Conservation (phyloP, 129 eudicot genomes). For the Scalesia atractyloides region DNA sequence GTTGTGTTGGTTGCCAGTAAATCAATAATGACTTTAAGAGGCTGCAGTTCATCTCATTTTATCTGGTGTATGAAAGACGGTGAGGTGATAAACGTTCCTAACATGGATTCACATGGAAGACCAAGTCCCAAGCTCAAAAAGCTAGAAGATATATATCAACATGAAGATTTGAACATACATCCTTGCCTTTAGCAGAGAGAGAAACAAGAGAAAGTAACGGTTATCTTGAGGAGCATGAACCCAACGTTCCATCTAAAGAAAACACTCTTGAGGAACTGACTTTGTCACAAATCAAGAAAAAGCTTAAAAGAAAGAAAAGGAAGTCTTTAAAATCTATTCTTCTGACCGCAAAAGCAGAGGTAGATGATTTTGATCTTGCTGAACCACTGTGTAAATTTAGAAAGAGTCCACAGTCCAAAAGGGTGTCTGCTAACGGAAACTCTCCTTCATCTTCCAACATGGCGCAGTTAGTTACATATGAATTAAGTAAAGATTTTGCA, state of each 20-base stretch:
- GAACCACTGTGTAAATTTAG: constrained; percentile 61
- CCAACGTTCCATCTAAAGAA: constrained; percentile 33
- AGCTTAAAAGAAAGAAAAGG: constrained; percentile 52
- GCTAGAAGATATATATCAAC: constrained; percentile 50
- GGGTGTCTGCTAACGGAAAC: constrained; percentile 26
- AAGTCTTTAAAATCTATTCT: constrained; percentile 36
- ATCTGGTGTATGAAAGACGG: constrained; percentile 50
- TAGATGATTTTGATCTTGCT: constrained; percentile 59
- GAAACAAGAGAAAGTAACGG: constrained; percentile 24
- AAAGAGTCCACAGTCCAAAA: constrained; percentile 42
- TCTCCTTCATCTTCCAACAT: constrained; percentile 15
- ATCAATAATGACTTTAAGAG: constrained; percentile 47
- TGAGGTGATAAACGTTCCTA: constrained; percentile 38
- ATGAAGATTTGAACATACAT: constrained; percentile 33
- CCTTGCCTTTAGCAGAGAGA: constrained; percentile 45
- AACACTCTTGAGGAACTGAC: constrained; percentile 40
- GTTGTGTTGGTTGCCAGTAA: not conserved
- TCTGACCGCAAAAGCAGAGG: constrained; percentile 34
- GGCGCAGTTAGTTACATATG: not conserved
- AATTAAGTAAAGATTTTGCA: constrained; percentile 5
- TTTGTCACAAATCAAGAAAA: constrained; percentile 50
- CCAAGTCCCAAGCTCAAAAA: constrained; percentile 47
- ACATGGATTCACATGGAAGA: constrained; percentile 47
- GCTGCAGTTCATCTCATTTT: constrained; percentile 50
- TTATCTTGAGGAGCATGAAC: constrained; percentile 22